phyloP scores from a whole-genome alignment of 257 asterid species.

The Jacaranda copaia region DNA sequence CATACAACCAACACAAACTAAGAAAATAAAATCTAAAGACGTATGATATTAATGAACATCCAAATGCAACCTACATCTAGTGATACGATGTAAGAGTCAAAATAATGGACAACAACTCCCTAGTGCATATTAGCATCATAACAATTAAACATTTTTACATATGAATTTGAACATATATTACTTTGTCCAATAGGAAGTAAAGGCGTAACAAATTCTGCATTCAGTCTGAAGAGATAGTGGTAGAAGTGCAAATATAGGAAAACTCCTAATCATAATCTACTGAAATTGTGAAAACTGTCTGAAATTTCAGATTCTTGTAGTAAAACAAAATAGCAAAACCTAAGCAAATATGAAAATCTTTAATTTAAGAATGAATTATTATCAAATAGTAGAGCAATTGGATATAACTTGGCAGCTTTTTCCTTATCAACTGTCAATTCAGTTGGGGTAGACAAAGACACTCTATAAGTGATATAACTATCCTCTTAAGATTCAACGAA shows the following conservation, averaged over 20 bases:
- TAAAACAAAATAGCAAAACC: too few species aligned
- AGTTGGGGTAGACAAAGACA: too few species aligned
- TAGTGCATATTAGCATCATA: conserved; percentile 8
- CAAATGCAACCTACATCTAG: neutral
- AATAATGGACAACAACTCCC: neutral
- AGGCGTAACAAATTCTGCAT: neutral
- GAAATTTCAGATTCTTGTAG: too few species aligned
- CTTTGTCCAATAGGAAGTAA: neutral
- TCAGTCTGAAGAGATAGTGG: neutral
- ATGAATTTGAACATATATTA: conserved; percentile 7
- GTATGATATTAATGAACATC: neutral
- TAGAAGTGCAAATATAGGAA: neutral
- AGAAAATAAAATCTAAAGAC: neutral
- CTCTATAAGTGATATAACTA: too few species aligned
- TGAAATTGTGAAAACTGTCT: too few species aligned
- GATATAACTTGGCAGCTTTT: too few species aligned
- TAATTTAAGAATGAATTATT: too few species aligned
- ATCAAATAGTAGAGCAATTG: too few species aligned
- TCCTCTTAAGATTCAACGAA: too few species aligned
- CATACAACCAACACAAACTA: neutral
- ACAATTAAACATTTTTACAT: conserved; percentile 1
- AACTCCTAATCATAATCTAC: conserved; percentile 3
- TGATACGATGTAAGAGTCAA: neutral
- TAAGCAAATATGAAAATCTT: too few species aligned
- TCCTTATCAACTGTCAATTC: too few species aligned